A percentile compares a stretch with the other conserved stretches of the same genome.
Evolutionary conservation across 164 flowering plant genomes (phyloP).

Genomic region (Dillenia suffruticosa): DNA sequence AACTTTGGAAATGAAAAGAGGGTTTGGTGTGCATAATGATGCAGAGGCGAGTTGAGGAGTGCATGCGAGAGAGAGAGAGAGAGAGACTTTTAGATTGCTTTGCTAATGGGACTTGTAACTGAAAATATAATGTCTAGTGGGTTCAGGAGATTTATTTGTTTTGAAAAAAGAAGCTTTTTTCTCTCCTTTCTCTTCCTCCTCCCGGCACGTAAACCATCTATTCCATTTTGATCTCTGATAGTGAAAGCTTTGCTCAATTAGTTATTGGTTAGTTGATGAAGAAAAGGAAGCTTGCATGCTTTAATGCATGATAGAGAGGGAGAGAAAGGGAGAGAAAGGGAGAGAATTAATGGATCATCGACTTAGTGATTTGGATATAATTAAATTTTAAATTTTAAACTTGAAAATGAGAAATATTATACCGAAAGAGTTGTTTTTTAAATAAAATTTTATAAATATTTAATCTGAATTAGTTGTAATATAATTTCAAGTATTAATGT

Average conservation of each 20-base stretch:
- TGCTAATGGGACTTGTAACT: no score
- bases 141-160: no score
- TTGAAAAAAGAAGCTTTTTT: neutral
- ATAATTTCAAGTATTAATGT: no score
- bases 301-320: neutral
- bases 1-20: constrained; percentile 9
- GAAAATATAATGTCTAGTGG: neutral
- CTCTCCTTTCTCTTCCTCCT: constrained; percentile 17
- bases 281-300: neutral
- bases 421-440: neutral
- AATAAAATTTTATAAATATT: no score
- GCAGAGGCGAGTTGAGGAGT: constrained; percentile 8
- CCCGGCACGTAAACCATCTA: constrained; percentile 26
- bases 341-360: no score
- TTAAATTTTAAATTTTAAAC: no score
- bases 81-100: no score
- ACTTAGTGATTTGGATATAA: no score
- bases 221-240: constrained; percentile 5
- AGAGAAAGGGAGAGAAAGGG: no score
- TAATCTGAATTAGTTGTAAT: neutral
- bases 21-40: constrained; percentile 6
- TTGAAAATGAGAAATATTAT: no score
- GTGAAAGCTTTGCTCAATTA: constrained; percentile 8
- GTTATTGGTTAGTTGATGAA: constrained; percentile 3
- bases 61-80: constrained; percentile 2